Base-by-base conservation (phyloP, 495 filamentous ascomycete genomes). In the Neurospora africana region DNA sequence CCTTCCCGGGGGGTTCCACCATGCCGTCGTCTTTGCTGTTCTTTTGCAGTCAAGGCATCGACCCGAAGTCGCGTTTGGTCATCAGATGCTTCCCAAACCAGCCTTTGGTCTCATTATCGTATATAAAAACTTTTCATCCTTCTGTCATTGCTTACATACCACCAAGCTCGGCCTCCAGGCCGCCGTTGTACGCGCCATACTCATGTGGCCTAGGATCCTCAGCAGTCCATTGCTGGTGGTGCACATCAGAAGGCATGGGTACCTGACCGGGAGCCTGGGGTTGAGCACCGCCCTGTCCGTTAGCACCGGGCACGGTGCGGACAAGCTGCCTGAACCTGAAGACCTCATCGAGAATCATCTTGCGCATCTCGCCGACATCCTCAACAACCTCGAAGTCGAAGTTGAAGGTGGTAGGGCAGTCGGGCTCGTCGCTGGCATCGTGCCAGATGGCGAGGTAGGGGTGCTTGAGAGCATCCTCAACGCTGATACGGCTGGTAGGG, bases 401-500 rank as follows among this genome's bases (percentile, higher is more conserved):
- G 85, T 98, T 94, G 83, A 99, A 99, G 40, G 94, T 93, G 8
- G 89, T 91, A 0, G 94, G 94, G 83, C 95, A 98, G 72, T 89
- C 87, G 3, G 96, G 95, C 86, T 99, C 95, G 81, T 98, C 96
- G 15, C 90, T 92, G 27, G 94, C 93, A 76, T 99, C 95, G 83
- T 99, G 95, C 95, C 95, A 99, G 86, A 98, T 98, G 77, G 92
- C 86, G 73, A 99, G 87, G 84, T 99, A 99, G 10, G 91, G 92
- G 84, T 99, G 95, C 84, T 98, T 94, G 68, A 99, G 87, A 11
- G 95, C 95, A 76, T 92, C 87, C 81, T 98, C 95, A 72, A 98
- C 95, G 37, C 91, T 91, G 83, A 99, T 92, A 77, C 95, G 92
- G 35, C 89, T 89, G 19, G 92, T 92, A 0, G 95, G 95, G 79